A percentile compares a stretch with the other conserved stretches of the same genome.
phyloP scores from a whole-genome alignment of 2,329 filamentous ascomycete genomes.

The Phoma sp. region DNA sequence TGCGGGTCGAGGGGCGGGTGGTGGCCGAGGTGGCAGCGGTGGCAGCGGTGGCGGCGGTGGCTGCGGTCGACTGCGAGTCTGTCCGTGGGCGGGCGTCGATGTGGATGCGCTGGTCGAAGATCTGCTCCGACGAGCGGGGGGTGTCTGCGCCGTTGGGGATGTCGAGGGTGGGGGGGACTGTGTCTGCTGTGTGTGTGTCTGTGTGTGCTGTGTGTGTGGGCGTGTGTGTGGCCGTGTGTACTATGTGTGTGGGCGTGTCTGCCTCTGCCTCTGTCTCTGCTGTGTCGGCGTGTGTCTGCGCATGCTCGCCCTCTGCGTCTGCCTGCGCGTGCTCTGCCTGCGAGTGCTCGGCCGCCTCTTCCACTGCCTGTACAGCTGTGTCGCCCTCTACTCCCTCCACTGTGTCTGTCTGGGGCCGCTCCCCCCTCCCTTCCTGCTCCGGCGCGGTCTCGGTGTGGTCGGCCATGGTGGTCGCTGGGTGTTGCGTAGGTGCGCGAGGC shows the following conservation, averaged over 20 bases:
- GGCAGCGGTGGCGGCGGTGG: constrained; percentile 54
- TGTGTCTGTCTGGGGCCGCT: background rate
- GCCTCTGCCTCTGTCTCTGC: constrained; percentile 18
- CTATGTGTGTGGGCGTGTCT: background rate
- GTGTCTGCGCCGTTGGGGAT: constrained; percentile 36
- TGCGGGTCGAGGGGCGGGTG: constrained; percentile 72
- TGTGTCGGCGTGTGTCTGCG: background rate
- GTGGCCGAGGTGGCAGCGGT: too few species aligned
- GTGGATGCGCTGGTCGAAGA: constrained; percentile 45
- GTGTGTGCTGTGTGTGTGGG: background rate
- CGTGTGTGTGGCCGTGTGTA: background rate
- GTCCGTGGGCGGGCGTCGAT: constrained; percentile 57
- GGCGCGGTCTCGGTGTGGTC: constrained; percentile 30
- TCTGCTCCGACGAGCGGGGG: constrained; percentile 43
- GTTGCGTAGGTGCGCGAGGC: constrained; percentile 6
- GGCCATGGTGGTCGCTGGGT: constrained; percentile 42
- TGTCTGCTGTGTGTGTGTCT: constrained; percentile 14
- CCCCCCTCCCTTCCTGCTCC: background rate
- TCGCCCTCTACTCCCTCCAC: background rate
- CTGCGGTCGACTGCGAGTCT: constrained; percentile 65
- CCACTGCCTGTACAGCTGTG: background rate
- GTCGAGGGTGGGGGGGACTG: constrained; percentile 29
- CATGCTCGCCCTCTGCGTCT: constrained; percentile 12
- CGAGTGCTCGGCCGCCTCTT: constrained; percentile 20
- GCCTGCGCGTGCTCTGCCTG: too few species aligned